Percentiles rank a stretch among this genome's conserved stretches.
Evolutionary conservation across 352 stramenopile species (phyloP).

Genomic region (Phytophthora pinifolia): DNA sequence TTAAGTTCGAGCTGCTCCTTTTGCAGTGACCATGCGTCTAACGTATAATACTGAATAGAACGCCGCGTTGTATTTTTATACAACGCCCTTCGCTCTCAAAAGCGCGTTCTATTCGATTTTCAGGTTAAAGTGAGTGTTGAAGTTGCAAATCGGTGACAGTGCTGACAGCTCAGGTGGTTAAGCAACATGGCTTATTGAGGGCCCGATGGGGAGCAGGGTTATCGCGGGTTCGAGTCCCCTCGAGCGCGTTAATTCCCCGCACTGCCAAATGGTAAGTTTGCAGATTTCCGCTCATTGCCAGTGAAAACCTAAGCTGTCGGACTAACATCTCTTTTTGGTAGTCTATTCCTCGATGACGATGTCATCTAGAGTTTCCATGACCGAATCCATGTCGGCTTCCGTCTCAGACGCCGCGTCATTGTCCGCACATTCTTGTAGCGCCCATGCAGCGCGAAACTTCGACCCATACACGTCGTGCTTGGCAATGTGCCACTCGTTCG

Average conservation of each 20-base stretch:
- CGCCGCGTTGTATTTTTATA: slow-evolving; percentile 3
- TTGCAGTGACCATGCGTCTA: no score
- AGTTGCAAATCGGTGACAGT: not conserved
- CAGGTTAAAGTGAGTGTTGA: no score
- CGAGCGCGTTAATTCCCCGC: slow-evolving; percentile 28
- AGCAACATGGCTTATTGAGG: slow-evolving; percentile 19
- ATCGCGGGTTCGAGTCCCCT: slow-evolving; percentile 24
- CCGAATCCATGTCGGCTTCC: not conserved
- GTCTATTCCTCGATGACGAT: slow-evolving; percentile 8
- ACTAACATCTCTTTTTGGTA: slow-evolving; percentile 6
- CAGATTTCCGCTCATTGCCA: slow-evolving; percentile 1
- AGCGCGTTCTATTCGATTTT: not conserved
- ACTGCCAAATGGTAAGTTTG: slow-evolving; percentile 11
- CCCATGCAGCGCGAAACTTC: slow-evolving; percentile 10
- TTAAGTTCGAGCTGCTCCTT: no score
- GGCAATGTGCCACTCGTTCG: slow-evolving; percentile 16
- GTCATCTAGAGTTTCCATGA: slow-evolving; percentile 3
- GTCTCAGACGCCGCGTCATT: not conserved
- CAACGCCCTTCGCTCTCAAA: not conserved
- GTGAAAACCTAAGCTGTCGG: not conserved
- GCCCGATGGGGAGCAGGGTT: slow-evolving; percentile 19
- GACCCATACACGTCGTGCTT: slow-evolving; percentile 21
- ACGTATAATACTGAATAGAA: slow-evolving; percentile 3
- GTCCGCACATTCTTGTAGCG: not conserved
- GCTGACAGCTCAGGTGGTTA: slow-evolving; percentile 22